A percentile compares a stretch with the other conserved stretches of the same genome.
Evolutionary conservation across 2,329 filamentous ascomycete species (phyloP).

Genomic region (Tolypocladium tropicale): DNA sequence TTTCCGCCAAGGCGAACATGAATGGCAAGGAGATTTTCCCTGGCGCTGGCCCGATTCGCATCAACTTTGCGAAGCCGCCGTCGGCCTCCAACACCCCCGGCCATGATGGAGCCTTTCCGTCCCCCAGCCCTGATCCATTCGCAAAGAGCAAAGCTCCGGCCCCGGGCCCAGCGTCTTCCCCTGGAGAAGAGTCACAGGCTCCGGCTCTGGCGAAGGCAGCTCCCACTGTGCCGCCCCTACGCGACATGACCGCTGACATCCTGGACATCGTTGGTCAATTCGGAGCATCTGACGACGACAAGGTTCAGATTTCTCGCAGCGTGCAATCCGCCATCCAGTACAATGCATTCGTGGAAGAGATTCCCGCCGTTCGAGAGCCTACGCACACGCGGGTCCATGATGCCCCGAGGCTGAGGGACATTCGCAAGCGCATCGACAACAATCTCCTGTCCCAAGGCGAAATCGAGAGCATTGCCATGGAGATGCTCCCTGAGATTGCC

Average conservation of each 20-base stretch:
- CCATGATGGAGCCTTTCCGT: constrained; percentile 77
- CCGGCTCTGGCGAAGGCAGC: constrained; percentile 27
- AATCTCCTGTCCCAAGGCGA: constrained; percentile 76
- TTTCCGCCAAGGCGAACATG: constrained; percentile 75
- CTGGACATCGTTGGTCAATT: constrained; percentile 79
- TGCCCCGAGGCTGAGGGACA: constrained; percentile 87
- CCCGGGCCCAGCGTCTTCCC: constrained; percentile 18
- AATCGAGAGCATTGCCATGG: constrained; percentile 83
- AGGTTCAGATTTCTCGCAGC: constrained; percentile 57
- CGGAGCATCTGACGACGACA: constrained; percentile 73
- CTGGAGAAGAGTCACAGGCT: constrained; percentile 25
- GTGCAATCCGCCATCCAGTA: constrained; percentile 71
- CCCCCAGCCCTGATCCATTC: constrained; percentile 83
- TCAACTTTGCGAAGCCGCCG: constrained; percentile 95
- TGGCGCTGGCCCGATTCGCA: constrained; percentile 84
- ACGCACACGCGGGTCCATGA: constrained; percentile 85
- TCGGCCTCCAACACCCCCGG: constrained; percentile 84
- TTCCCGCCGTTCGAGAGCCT: constrained; percentile 80
- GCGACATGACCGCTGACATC: constrained; percentile 75
- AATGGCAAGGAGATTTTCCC: constrained; percentile 99
- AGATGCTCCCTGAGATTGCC: constrained; percentile 94
- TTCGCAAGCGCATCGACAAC: constrained; percentile 96
- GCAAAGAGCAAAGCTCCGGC: constrained; percentile 41
- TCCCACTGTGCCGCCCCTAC: constrained; percentile 60
- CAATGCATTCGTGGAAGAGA: constrained; percentile 65